These are phyloP conservation scores for Neofusicoccum ribis DNA, from an alignment of 2,329 filamentous ascomycete species.

Conservation along the genomic window DNA sequence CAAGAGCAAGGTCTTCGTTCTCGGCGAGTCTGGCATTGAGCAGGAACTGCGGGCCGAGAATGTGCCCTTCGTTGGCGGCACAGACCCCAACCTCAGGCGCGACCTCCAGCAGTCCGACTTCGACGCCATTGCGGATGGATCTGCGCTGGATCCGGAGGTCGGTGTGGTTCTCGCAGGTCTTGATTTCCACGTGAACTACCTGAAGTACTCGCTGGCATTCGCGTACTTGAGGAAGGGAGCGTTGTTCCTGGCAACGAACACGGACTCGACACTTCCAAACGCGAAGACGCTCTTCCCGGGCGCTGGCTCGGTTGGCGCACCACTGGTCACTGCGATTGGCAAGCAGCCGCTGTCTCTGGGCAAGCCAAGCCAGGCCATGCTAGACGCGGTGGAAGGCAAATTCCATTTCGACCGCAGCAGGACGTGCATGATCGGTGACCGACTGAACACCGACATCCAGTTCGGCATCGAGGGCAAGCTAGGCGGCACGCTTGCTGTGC, in stretches of 20 bases:
- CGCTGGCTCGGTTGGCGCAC: constrained; percentile 78
- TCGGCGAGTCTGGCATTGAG: constrained; percentile 90
- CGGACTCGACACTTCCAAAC: constrained; percentile 84
- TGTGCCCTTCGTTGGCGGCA: constrained; percentile 80
- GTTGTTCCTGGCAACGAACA: constrained; percentile 88
- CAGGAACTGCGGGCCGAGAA: constrained; percentile 80
- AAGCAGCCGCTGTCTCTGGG: constrained; percentile 76
- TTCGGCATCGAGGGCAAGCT: constrained; percentile 90
- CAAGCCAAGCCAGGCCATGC: constrained; percentile 98
- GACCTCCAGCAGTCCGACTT: constrained; percentile 83
- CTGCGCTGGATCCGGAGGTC: constrained; percentile 83
- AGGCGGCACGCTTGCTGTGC: constrained; percentile 85
- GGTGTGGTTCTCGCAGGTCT: constrained; percentile 86
- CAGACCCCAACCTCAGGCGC: constrained; percentile 73
- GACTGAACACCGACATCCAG: constrained; percentile 91
- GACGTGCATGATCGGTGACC: constrained; percentile 95
- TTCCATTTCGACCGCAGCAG: constrained; percentile 81
- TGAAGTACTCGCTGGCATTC: constrained; percentile 81
- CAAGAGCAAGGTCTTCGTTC: constrained; percentile 90
- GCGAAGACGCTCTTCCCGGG: constrained; percentile 85
- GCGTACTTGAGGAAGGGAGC: constrained; percentile 85
- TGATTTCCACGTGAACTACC: constrained; percentile 93
- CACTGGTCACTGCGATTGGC: constrained; percentile 64
- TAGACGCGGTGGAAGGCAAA: constrained; percentile 97
- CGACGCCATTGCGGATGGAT: constrained; percentile 67